phyloP scores from a whole-genome alignment of 2,329 filamentous ascomycete genomes.

The Paraphaeosphaeria minitans region DNA sequence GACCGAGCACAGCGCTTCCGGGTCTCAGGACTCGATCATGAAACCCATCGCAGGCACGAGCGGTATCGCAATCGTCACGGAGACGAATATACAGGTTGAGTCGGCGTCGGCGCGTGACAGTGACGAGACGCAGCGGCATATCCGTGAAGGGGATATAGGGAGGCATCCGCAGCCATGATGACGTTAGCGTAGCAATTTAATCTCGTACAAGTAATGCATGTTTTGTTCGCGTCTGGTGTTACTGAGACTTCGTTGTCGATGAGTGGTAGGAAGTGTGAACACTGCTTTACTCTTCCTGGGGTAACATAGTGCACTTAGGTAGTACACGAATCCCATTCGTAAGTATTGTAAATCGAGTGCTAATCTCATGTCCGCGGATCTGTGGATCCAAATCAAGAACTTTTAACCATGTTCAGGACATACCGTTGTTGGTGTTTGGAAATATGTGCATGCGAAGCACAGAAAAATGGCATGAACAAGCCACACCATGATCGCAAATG shows the following conservation, averaged over 20 bases:
- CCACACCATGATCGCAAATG: too few relatives aligned
- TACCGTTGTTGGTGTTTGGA: too few relatives aligned
- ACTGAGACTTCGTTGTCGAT: background rate
- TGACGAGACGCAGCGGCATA: background rate
- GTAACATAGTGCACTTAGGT: background rate
- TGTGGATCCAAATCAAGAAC: too few relatives aligned
- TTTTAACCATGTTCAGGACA: too few relatives aligned
- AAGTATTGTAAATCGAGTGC: too few relatives aligned
- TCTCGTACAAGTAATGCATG: background rate
- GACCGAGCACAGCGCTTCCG: conserved; percentile 33
- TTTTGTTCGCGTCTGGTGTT: too few relatives aligned
- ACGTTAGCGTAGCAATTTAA: background rate
- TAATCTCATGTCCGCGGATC: too few relatives aligned
- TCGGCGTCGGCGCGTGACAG: background rate
- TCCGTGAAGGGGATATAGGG: background rate
- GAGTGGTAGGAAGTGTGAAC: background rate
- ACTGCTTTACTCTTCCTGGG: background rate
- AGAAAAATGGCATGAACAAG: too few relatives aligned
- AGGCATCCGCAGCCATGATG: background rate
- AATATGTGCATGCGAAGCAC: too few relatives aligned
- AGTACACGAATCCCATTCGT: too few relatives aligned
- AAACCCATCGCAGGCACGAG: conserved; percentile 30
- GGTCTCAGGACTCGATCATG: conserved; percentile 43
- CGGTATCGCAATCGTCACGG: conserved; percentile 39
- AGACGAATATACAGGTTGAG: conserved; percentile 44